Base-by-base conservation (phyloP, 306 rosid genomes). In the Dryas octopetala region DNA sequence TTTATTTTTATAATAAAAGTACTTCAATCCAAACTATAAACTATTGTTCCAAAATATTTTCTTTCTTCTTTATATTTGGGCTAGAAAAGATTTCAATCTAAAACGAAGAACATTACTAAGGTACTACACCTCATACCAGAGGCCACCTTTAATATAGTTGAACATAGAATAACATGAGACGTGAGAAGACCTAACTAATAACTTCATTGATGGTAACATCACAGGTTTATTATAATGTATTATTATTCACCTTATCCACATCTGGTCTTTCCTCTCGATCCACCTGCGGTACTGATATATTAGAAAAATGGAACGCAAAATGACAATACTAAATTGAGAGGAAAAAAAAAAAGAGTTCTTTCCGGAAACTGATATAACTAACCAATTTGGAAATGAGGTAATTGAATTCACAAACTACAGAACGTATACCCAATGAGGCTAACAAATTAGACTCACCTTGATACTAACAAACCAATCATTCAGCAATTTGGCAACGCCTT, bases 191-290 rank as follows among this genome's bases (percentile, higher is more conserved):
- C 78, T 38, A 28, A 14, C 17, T 5, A 47, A 47, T 45, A 46
- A 4, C 16, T 44, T 44, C 52, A 68, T 40, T 15, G 49, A 16
- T 4, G 32, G 40, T 46, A 66, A 70, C n/a, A 40, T 40, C 38
- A 10, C 5, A 73, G 19, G 46, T 46, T 47, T 4, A 51, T 50
- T 3, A 38, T 16, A 26, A 62, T 50, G 3, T 32, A 50, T 7
- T 9, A 68, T 3, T 7, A 55, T 44, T 62, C 83, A 94, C 98
- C 98, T 94, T 94, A 81, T 94, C 98, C 53, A 94, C 97, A 83
- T 94, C 98, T 2, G 98, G 98, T 19, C 97, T 89, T 83, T 94
- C 97, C 87, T 94, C 98, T 26, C 96, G 90, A 72, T 94, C 98
- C 83, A 91, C 98, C 97, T 94, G 87, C 74, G 47, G 78, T 65